Evolutionary conservation across 441 rosid genomes (phyloP).

Genomic region (Rhodomyrtus psidioides): DNA sequence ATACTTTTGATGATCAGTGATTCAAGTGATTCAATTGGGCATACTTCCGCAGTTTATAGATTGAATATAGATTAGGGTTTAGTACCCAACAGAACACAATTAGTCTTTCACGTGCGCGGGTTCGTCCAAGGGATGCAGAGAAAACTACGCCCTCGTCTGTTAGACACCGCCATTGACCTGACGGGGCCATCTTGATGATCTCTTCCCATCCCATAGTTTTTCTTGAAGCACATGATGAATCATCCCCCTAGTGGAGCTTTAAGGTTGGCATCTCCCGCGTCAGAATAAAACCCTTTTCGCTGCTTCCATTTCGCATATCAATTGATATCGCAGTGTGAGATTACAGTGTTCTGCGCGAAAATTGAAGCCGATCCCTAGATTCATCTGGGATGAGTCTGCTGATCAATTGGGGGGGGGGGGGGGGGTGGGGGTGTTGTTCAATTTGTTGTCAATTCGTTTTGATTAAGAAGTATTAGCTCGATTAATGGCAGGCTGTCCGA

Average conservation of each 20-base stretch:
- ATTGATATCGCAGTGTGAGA: not conserved
- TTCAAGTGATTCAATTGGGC: too few relatives aligned
- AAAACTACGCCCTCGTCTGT: not conserved
- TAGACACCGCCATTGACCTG: not conserved
- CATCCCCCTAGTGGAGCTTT: not conserved
- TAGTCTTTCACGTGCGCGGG: not conserved
- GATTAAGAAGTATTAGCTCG: not conserved
- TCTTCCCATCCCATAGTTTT: not conserved
- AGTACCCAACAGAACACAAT: too few relatives aligned
- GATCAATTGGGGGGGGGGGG: too few relatives aligned
- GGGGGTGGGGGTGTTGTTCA: too few relatives aligned
- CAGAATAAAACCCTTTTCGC: not conserved
- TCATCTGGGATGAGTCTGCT: not conserved
- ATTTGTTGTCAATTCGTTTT: not conserved
- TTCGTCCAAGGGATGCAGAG: not conserved
- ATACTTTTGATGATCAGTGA: too few relatives aligned
- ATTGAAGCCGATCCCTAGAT: not conserved
- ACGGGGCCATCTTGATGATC: not conserved
- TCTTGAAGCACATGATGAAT: not conserved
- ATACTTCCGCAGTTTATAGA: too few relatives aligned
- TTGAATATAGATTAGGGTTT: too few relatives aligned
- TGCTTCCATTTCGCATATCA: not conserved
- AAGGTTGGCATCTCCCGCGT: not conserved
- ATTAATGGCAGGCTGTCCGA: not conserved
- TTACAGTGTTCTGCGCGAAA: not conserved